A percentile compares a stretch with the other conserved stretches of the same genome.
Conservation (phyloP, 164 flowering plant genomes). For the Saururus chinensis region DNA sequence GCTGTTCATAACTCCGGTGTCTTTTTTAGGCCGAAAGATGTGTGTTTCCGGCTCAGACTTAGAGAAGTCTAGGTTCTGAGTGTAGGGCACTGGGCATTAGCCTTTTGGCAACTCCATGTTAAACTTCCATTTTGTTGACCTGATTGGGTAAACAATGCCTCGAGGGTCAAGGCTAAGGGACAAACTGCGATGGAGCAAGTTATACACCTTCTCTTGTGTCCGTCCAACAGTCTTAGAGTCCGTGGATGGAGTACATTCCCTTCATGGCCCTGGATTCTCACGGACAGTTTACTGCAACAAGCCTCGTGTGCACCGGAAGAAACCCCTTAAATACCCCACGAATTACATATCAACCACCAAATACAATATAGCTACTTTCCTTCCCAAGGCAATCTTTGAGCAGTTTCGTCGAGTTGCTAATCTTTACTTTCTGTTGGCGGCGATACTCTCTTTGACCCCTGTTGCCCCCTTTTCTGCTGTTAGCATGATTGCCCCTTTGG, state of each 20-base stretch:
- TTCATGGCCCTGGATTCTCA: constrained; percentile 71
- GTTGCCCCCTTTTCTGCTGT: constrained; percentile 65
- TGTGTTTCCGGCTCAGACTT: not conserved
- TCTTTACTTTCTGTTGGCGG: constrained; percentile 82
- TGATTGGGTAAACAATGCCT: constrained; percentile 1
- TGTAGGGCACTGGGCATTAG: not conserved
- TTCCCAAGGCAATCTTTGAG: constrained; percentile 90
- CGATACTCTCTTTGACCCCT: constrained; percentile 56
- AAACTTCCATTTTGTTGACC: no score
- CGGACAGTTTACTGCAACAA: constrained; percentile 70
- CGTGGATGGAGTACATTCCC: constrained; percentile 28
- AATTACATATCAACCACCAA: constrained; percentile 88
- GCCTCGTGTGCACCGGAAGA: constrained; percentile 45
- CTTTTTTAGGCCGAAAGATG: not conserved
- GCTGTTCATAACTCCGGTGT: not conserved
- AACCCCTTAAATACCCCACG: constrained; percentile 48
- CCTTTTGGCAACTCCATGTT: not conserved
- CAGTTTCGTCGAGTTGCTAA: constrained; percentile 96
- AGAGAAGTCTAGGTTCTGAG: not conserved
- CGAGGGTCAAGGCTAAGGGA: constrained; percentile 20
- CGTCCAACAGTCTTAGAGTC: constrained; percentile 19
- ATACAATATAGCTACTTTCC: constrained; percentile 65
- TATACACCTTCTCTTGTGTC: constrained; percentile 39
- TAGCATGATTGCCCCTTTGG: constrained; percentile 92
- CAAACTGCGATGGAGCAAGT: constrained; percentile 33